Percentiles rank a stretch among this genome's conserved stretches.
Evolutionary conservation across 768 basidiomycete species (phyloP).

Genomic region (Lenzites betulinus): DNA sequence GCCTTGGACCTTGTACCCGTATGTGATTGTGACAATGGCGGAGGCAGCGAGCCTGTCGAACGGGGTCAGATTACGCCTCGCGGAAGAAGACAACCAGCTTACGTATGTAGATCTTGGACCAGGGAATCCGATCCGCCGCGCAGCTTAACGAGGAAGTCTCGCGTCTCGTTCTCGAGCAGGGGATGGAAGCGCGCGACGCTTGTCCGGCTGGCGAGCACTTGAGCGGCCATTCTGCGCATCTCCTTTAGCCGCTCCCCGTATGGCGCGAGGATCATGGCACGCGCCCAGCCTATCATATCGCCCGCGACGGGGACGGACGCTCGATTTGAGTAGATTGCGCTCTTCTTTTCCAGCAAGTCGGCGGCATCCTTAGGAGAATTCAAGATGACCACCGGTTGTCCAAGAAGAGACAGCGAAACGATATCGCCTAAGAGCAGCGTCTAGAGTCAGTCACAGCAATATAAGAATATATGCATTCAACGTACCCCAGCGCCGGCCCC

Average conservation of each 20-base stretch:
- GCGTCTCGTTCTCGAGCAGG: conserved; percentile 44
- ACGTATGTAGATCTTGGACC: conserved; percentile 43
- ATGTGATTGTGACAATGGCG: conserved; percentile 31
- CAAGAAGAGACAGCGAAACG: conserved; percentile 29
- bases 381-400: conserved; percentile 33
- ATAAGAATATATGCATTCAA: neutral
- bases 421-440: conserved; percentile 29
- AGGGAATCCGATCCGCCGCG: conserved; percentile 41
- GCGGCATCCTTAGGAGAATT: conserved; percentile 29
- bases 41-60: conserved; percentile 28
- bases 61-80: neutral
- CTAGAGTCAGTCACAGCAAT: neutral
- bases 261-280: conserved; percentile 40
- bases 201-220: conserved; percentile 43
- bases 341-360: conserved; percentile 34
- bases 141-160: conserved; percentile 45
- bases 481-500: conserved; percentile 34
- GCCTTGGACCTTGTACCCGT: conserved; percentile 32
- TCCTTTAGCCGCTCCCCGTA: conserved; percentile 45
- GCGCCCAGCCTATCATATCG: conserved; percentile 29
- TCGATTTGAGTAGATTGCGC: conserved; percentile 30
- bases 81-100: conserved; percentile 8
- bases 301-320: conserved; percentile 25
- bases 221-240: conserved; percentile 44
- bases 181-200: conserved; percentile 37